Conservation (phyloP, 495 filamentous ascomycete genomes). For the Bacidia rubella region DNA sequence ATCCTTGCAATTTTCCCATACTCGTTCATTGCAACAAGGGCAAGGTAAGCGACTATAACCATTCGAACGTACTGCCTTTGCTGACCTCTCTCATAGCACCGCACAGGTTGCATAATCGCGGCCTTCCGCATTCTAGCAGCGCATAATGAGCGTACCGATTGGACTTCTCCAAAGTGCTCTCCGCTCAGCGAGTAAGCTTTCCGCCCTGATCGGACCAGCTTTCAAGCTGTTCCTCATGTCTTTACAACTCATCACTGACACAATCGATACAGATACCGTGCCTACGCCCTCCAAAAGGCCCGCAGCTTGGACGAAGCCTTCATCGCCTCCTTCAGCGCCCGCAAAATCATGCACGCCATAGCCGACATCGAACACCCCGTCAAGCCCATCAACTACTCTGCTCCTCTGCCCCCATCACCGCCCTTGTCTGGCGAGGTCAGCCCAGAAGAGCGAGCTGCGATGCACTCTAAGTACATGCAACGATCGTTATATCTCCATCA, state of each 20-base stretch:
- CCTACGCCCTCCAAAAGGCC: constrained; percentile 51
- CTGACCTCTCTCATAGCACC: constrained; percentile 40
- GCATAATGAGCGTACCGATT: constrained; percentile 27
- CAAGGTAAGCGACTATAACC: constrained; percentile 37
- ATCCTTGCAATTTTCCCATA: constrained; percentile 56
- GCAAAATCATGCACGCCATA: constrained; percentile 1
- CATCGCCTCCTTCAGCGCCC: constrained; percentile 32
- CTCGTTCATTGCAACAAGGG: constrained; percentile 85
- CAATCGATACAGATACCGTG: constrained; percentile 16
- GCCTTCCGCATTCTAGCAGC: constrained; percentile 41
- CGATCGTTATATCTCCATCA: too few relatives aligned
- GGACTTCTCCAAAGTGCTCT: constrained; percentile 45
- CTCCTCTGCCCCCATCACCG: too few relatives aligned
- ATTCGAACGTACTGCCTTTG: background rate
- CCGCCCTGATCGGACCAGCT: too few relatives aligned
- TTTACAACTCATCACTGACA: background rate
- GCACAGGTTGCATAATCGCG: constrained; percentile 69
- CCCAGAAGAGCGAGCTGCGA: too few relatives aligned
- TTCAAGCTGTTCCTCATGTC: background rate
- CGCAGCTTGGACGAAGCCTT: constrained; percentile 38
- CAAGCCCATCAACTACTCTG: background rate
- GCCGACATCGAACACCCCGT: background rate
- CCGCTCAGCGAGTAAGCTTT: constrained; percentile 49
- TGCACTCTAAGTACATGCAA: too few relatives aligned
- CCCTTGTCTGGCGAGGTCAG: too few relatives aligned